phyloP scores from a whole-genome alignment of 2,329 filamentous ascomycete species.

The Pyrenochaeta sp. region DNA sequence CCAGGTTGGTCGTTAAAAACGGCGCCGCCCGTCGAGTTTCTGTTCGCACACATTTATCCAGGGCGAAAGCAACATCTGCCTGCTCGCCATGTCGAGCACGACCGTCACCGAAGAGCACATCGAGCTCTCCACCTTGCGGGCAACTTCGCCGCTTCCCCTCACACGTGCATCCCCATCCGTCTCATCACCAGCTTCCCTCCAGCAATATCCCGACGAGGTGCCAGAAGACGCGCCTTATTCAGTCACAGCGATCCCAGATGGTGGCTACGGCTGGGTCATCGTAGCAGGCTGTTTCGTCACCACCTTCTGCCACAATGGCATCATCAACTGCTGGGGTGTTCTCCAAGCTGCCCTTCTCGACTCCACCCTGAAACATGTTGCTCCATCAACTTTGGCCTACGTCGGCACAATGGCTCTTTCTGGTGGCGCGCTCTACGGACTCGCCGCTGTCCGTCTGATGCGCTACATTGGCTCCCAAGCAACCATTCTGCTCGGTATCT shows the following conservation, averaged over 20 bases:
- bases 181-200: background rate
- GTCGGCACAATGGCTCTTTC: slow-evolving; percentile 63
- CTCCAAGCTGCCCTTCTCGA: slow-evolving; percentile 65
- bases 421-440: slow-evolving; percentile 60
- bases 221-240: slow-evolving; percentile 25
- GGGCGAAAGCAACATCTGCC: too few relatives aligned
- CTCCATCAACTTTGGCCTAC: slow-evolving; percentile 64
- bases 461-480: slow-evolving; percentile 57
- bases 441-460: slow-evolving; percentile 62
- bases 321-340: slow-evolving; percentile 67
- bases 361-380: slow-evolving; percentile 51
- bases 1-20: too few relatives aligned
- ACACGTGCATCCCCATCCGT: background rate
- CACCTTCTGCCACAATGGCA: slow-evolving; percentile 62
- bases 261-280: slow-evolving; percentile 65
- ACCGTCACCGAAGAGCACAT: slow-evolving; percentile 16
- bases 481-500: slow-evolving; percentile 59
- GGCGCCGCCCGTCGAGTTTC: too few relatives aligned
- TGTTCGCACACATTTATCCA: too few relatives aligned
- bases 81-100: slow-evolving; percentile 11
- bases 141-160: slow-evolving; percentile 5
- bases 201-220: slow-evolving; percentile 8
- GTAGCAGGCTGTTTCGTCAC: slow-evolving; percentile 60
- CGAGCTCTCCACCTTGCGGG: slow-evolving; percentile 14
- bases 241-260: slow-evolving; percentile 54